phyloP scores from a whole-genome alignment of 1,284 basidiomycete species.

The Inonotus hispidus region DNA sequence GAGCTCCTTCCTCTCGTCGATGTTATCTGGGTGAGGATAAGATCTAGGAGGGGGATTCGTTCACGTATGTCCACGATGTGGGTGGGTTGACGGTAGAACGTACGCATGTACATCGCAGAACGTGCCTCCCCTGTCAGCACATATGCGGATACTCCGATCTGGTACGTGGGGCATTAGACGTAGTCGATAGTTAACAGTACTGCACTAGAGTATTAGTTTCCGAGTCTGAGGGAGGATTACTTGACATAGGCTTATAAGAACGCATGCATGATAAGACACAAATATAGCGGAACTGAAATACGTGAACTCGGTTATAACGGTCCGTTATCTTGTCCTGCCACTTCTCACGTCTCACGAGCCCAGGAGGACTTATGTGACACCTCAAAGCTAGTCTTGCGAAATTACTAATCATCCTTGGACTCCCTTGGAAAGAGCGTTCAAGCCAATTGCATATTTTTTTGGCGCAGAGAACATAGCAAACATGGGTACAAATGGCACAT shows the following conservation, averaged over 20 bases:
- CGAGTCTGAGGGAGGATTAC: not conserved
- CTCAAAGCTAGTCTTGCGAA: too few relatives aligned
- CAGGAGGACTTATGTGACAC: too few relatives aligned
- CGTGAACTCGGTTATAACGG: too few relatives aligned
- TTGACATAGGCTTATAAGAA: too few relatives aligned
- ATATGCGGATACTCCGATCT: slow-evolving; percentile 53
- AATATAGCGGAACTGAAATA: slow-evolving; percentile 3
- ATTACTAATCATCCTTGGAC: too few relatives aligned
- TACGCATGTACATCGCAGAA: slow-evolving; percentile 82
- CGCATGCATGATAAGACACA: slow-evolving; percentile 1
- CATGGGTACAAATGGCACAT: slow-evolving; percentile 5
- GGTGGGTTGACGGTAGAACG: slow-evolving; percentile 20
- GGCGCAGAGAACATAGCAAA: not conserved
- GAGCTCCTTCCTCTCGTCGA: slow-evolving; percentile 58
- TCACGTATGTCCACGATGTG: not conserved
- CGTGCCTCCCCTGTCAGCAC: slow-evolving; percentile 64
- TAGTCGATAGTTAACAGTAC: not conserved
- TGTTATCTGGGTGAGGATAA: slow-evolving; percentile 63
- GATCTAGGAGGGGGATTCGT: slow-evolving; percentile 42
- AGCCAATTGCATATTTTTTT: not conserved
- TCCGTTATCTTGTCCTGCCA: too few relatives aligned
- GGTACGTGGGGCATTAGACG: slow-evolving; percentile 35
- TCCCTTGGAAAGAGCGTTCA: too few relatives aligned
- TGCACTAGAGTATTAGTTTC: not conserved
- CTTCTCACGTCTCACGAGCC: too few relatives aligned